Evolutionary conservation across 805 yeast genomes (phyloP), one percentile per base, ranked within the genome.

Genomic region (Cyberlindnera petersonii): DNA sequence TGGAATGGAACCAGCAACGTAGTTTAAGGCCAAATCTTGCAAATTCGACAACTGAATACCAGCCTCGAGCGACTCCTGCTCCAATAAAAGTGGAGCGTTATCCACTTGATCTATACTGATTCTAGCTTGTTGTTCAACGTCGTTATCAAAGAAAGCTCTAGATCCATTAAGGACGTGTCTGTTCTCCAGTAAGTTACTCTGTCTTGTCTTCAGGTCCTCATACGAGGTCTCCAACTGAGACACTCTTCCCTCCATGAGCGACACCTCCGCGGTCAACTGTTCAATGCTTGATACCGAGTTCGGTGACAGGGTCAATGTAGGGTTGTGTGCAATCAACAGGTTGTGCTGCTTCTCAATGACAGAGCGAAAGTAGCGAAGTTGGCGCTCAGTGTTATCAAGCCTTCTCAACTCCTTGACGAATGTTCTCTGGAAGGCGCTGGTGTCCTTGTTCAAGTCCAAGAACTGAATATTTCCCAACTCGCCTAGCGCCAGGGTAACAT

Each of bases 341-440:
- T 66, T 65, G 17, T 62, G 66, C 18, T 61, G 78, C 31, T 69
- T 66, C 37, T 68, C 68, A 35, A 84, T 69, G 34, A 78, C 69
- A 1, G 63, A 53, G 44, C 71, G 69, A 51, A 77, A 63, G 47
- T 66, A 75, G 26, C 84, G 70, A 39, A 81, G 73, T 61, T 91
- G 98, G 46, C 97, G 80, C 61, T 88, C 86, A n/a, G 82, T 76
- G 58, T 87, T 84, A 61, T 91, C 97, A 38, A 86, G 68, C 42
- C 74, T 72, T 54, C 96, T 77, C 45, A 87, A 78, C 55, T 93
- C 98, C 55, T 80, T 78, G 42, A 93, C 96, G 61, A 84, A 93
- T 3, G 91, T 72, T 46, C 98, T 75, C 66, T 91, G 98, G 66
- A 93, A 93, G 23, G 86, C 75, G 51, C 79, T 81, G 31, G 86